Percentiles rank a stretch among this genome's conserved stretches.
These are phyloP conservation scores for Picochlorum sp. DNA, from an alignment of 139 green algal species.

Conservation along the genomic window DNA sequence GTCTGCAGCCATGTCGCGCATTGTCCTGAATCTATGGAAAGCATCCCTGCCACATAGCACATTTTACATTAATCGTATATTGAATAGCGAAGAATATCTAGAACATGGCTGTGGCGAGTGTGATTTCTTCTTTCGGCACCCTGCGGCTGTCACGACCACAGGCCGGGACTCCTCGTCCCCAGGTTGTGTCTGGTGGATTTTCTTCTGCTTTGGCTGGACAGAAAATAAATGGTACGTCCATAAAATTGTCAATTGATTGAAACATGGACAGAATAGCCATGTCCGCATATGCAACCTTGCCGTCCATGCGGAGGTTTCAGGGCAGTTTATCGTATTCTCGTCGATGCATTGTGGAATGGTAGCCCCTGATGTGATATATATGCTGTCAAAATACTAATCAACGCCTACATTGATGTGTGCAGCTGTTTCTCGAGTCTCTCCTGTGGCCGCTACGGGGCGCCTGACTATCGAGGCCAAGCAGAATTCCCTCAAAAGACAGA, in stretches of 20 bases:
- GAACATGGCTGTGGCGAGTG: not conserved
- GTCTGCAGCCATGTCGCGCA: too few species aligned
- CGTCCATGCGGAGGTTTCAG: too few species aligned
- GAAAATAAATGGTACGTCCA: not conserved
- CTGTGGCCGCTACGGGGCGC: not conserved
- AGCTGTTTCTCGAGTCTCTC: not conserved
- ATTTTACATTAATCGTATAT: too few species aligned
- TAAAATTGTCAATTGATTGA: too few species aligned
- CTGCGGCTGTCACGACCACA: conserved; percentile 2
- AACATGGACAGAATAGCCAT: too few species aligned
- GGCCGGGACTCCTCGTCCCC: not conserved
- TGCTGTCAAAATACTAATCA: not conserved
- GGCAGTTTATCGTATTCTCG: too few species aligned
- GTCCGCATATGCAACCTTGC: too few species aligned
- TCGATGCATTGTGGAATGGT: too few species aligned
- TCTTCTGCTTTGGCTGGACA: not conserved
- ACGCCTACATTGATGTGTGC: not conserved
- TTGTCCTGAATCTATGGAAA: too few species aligned
- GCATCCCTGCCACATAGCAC: too few species aligned
- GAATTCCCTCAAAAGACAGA: conserved; percentile 46
- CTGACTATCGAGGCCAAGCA: conserved; percentile 33
- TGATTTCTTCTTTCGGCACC: not conserved
- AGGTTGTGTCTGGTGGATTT: not conserved
- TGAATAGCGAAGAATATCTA: too few species aligned
- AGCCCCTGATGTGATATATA: too few species aligned